Conservation (phyloP, 495 filamentous ascomycete genomes). For the Hypomontagnella monticulosa region DNA sequence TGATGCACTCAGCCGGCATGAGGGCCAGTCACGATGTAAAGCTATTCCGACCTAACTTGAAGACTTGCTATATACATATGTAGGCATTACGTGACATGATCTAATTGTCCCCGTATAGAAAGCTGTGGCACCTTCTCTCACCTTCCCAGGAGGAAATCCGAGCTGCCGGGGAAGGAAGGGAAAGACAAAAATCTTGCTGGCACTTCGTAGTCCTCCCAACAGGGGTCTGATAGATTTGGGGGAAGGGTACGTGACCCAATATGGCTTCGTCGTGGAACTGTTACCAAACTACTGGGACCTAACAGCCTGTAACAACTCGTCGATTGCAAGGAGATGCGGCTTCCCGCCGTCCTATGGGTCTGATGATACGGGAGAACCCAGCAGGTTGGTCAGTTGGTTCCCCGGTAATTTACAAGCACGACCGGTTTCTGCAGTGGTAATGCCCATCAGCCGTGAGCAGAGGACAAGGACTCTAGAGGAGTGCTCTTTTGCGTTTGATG, state of each 20-base stretch:
- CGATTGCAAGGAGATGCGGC: slow-evolving; percentile 33
- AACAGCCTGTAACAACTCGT: slow-evolving; percentile 35
- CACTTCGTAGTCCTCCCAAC: slow-evolving; percentile 7
- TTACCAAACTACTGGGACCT: slow-evolving; percentile 46
- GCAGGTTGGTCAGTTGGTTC: slow-evolving; percentile 23
- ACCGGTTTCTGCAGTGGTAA: slow-evolving; percentile 33
- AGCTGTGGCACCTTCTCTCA: slow-evolving; percentile 4
- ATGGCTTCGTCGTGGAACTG: slow-evolving; percentile 42
- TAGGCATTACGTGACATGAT: slow-evolving; percentile 13
- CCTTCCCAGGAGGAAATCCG: slow-evolving; percentile 9
- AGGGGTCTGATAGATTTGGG: slow-evolving; percentile 24
- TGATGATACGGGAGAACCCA: slow-evolving; percentile 33
- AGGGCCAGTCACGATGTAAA: slow-evolving; percentile 24
- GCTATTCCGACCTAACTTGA: slow-evolving; percentile 21
- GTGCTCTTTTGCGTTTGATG: slow-evolving; percentile 13
- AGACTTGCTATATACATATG: slow-evolving; percentile 14
- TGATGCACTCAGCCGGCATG: slow-evolving; percentile 32
- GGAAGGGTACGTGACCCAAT: slow-evolving; percentile 37
- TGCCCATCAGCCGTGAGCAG: slow-evolving; percentile 17
- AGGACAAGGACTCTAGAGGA: not conserved
- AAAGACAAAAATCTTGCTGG: slow-evolving; percentile 17
- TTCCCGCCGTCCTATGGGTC: slow-evolving; percentile 33
- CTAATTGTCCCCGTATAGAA: slow-evolving; percentile 15
- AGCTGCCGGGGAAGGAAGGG: slow-evolving; percentile 3
- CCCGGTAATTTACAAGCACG: slow-evolving; percentile 35